Evolutionary conservation across 805 yeast genomes (phyloP), one percentile per base, ranked within the genome.

Genomic region (Metschnikowia shivogae): DNA sequence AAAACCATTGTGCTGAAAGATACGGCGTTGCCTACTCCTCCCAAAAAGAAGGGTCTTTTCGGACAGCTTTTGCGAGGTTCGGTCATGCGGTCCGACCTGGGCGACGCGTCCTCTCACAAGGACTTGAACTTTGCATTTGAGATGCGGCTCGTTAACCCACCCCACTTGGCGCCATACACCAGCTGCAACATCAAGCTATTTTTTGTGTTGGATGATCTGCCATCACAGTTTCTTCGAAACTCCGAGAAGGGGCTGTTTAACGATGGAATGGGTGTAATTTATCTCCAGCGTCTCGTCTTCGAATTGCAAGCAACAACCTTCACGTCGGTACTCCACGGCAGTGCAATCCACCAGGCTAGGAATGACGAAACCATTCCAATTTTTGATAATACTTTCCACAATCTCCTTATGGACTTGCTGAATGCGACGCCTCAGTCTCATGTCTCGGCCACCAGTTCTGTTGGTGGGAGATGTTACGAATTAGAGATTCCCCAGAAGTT

Each of bases 241-340:
- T 60, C 61, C 33, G 70, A 67, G 1, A 55, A 55, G 30, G 61
- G 67, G 1, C 76, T 69, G 0, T 71, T 69, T 34, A 62, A 71
- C 26, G 76, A 78, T 33, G 81, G 81, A 3, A 56, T 68, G 47
- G 81, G 77, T 1, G 62, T 63, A 14, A 55, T 77, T 0, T 76
- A 67, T 52, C 57, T 80, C 47, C 74, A 70, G 36, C 57, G 62
- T 13, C 53, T 80, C 24, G 53, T 50, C 17, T 57, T 78, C 9
- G 62, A 58, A 41, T 49, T 71, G 40, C 53, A 50, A 2, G 49
- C 61, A 9, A 55, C 57, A 22, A 71, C 75, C 0, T 28, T 48
- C 1, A 45, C 53, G 7, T 56, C 58, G 13, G 62, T 58, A 7
- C 28, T 52, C 6, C 58, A 53, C 28, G 48, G 48, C n/a, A 64